Percentiles rank a stretch among this genome's conserved stretches.
Evolutionary conservation across 2,329 filamentous ascomycete species (phyloP).

Genomic region (Ophidiomyces ophidiicola): DNA sequence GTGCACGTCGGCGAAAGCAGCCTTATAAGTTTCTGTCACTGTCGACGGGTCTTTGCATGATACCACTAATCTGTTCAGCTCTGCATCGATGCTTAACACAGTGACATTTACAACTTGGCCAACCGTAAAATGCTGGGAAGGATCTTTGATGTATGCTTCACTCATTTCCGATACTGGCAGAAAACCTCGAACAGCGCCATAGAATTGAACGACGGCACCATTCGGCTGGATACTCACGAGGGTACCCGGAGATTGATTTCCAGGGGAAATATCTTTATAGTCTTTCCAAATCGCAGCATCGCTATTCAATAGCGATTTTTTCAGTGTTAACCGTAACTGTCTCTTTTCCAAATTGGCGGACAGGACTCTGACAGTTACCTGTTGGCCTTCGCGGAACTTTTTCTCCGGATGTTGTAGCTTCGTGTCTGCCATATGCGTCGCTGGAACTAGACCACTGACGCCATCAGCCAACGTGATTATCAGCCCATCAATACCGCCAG

Average conservation of each 20-base stretch:
- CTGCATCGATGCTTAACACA: constrained; percentile 65
- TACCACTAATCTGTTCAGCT: constrained; percentile 61
- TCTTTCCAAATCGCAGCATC: constrained; percentile 67
- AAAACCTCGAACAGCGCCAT: constrained; percentile 70
- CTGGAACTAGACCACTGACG: constrained; percentile 76
- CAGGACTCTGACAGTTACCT: constrained; percentile 73
- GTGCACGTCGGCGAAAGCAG: constrained; percentile 58
- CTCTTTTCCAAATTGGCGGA: constrained; percentile 64
- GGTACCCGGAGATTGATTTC: constrained; percentile 71
- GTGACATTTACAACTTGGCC: constrained; percentile 89
- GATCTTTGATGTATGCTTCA: constrained; percentile 85
- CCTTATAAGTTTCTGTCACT: constrained; percentile 64
- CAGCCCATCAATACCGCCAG: constrained; percentile 65
- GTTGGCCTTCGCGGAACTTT: constrained; percentile 80
- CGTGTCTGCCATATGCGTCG: constrained; percentile 79
- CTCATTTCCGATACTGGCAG: constrained; percentile 95
- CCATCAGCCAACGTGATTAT: constrained; percentile 75
- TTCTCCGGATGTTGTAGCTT: constrained; percentile 85
- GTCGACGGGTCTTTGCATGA: constrained; percentile 83
- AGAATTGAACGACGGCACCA: constrained; percentile 88
- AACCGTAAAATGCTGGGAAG: constrained; percentile 72
- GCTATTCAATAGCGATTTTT: constrained; percentile 88
- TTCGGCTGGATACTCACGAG: constrained; percentile 66
- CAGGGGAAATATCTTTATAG: constrained; percentile 60
- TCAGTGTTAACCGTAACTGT: constrained; percentile 75